Evolutionary conservation across 176 grass and related monocot genomes (phyloP).

Genomic region (Oryza brachyantha): DNA sequence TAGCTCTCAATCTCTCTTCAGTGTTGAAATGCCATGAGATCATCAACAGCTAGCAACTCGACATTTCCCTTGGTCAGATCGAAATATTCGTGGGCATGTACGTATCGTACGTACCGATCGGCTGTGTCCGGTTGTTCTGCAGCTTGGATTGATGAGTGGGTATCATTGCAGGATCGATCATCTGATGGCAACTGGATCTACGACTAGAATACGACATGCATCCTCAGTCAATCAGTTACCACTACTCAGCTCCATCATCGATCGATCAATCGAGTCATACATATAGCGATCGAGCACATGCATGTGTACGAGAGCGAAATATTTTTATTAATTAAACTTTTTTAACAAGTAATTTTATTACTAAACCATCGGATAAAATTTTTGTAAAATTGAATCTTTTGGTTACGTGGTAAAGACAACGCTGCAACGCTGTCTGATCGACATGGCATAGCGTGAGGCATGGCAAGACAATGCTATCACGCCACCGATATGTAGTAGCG

Average conservation of each 20-base stretch:
- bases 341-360: too few relatives aligned
- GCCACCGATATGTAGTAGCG: too few relatives aligned
- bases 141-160: not conserved
- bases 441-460: too few relatives aligned
- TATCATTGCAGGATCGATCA: conserved; percentile 17
- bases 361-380: too few relatives aligned
- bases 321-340: too few relatives aligned
- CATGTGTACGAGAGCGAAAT: not conserved
- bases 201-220: not conserved
- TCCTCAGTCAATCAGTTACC: not conserved
- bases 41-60: not conserved
- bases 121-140: not conserved
- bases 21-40: not conserved
- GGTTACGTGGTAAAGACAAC: too few relatives aligned
- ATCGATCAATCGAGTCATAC: not conserved
- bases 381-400: too few relatives aligned
- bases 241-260: not conserved
- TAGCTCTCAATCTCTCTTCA: too few relatives aligned
- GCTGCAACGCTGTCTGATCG: too few relatives aligned
- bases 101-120: not conserved
- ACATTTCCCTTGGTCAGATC: not conserved
- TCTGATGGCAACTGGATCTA: not conserved
- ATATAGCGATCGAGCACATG: not conserved
- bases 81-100: not conserved
- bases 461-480: too few relatives aligned